These are phyloP conservation scores for Didymella pinodella DNA, from an alignment of 2,329 filamentous ascomycete species.

Conservation along the genomic window DNA sequence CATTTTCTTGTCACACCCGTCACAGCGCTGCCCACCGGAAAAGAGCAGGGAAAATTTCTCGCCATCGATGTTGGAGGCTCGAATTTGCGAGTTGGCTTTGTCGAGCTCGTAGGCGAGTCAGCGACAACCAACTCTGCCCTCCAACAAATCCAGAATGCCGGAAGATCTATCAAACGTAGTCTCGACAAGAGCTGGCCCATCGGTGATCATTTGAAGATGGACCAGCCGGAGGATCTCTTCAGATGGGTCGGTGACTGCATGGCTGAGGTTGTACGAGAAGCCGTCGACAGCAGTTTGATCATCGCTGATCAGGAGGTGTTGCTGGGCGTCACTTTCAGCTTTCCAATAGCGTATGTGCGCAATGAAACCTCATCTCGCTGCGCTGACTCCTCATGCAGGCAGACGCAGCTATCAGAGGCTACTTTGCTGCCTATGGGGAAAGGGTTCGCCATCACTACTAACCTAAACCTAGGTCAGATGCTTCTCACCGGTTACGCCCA, in stretches of 20 bases:
- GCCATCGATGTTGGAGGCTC: constrained; percentile 67
- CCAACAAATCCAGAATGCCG: constrained; percentile 17
- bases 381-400: constrained; percentile 46
- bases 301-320: constrained; percentile 53
- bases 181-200: constrained; percentile 79
- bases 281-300: constrained; percentile 51
- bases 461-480: constrained; percentile 67
- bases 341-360: constrained; percentile 65
- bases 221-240: constrained; percentile 78
- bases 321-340: constrained; percentile 74
- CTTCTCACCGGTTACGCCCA: constrained; percentile 67
- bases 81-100: constrained; percentile 72
- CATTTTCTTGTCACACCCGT: constrained; percentile 54
- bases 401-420: constrained; percentile 68
- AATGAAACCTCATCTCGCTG: too few species aligned
- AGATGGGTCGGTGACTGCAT: constrained; percentile 83
- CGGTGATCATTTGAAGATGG: constrained; percentile 73
- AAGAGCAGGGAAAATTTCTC: constrained; percentile 69
- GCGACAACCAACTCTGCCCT: constrained; percentile 10
- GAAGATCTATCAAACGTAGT: constrained; percentile 61
- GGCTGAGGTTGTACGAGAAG: constrained; percentile 72
- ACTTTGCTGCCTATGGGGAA: constrained; percentile 75
- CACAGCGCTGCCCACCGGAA: constrained; percentile 57
- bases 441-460: constrained; percentile 69
- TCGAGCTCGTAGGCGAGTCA: constrained; percentile 63